Conservation (phyloP, 2,329 filamentous ascomycete genomes). For the Scytalidium lignicola region DNA sequence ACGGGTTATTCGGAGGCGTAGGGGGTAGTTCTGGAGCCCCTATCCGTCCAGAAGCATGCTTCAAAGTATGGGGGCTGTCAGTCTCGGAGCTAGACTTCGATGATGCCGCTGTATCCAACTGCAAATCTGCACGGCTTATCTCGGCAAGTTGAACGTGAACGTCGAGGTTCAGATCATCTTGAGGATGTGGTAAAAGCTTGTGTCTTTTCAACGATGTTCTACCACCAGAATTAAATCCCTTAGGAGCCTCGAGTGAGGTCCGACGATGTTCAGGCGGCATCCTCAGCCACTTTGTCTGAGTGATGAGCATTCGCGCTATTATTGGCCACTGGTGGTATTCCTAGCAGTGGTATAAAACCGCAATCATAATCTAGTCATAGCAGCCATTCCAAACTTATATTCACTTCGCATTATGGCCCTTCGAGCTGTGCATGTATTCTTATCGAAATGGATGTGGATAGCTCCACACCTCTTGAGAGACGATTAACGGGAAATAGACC, state of each 20-base stretch:
- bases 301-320: conserved; percentile 26
- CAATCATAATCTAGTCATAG: conserved; percentile 11
- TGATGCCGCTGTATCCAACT: conserved; percentile 19
- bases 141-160: conserved; percentile 13
- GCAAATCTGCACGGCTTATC: conserved; percentile 17
- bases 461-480: conserved; percentile 5
- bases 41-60: conserved; percentile 26
- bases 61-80: conserved; percentile 26
- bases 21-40: conserved; percentile 47
- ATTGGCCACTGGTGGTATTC: neutral
- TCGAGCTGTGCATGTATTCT: conserved; percentile 12
- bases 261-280: conserved; percentile 26
- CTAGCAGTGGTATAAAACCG: conserved; percentile 4
- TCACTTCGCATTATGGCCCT: conserved; percentile 15
- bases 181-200: conserved; percentile 27
- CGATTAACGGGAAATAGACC: neutral
- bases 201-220: conserved; percentile 26
- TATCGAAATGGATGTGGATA: conserved; percentile 3
- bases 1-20: conserved; percentile 58
- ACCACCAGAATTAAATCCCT: conserved; percentile 17
- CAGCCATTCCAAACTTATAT: conserved; percentile 8
- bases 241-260: conserved; percentile 21
- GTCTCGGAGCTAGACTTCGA: conserved; percentile 21
- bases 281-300: conserved; percentile 28
- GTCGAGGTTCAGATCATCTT: conserved; percentile 13